Base-by-base conservation (phyloP, 2,329 filamentous ascomycete genomes). In the Didymella lethalis region DNA sequence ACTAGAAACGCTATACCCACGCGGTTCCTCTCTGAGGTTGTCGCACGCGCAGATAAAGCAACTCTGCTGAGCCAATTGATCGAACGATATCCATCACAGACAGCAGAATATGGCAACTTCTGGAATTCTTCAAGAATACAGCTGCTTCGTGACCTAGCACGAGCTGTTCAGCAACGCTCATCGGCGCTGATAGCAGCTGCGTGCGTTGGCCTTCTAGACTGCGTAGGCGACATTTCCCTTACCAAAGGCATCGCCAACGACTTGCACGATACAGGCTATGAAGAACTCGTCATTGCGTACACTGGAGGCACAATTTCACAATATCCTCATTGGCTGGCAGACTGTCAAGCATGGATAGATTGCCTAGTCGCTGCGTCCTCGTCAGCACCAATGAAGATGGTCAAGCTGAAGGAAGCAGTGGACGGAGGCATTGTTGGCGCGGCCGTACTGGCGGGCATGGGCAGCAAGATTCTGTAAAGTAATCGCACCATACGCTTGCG, bases 221-320 rank as follows among this genome's bases (percentile, higher is more conserved):
- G 88, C 51, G 88, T 89, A 0, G 88, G 85, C 0, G 91, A 93
- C 66, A 82, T 94, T 12, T 79, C 72, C 18, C 64, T 79, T 36
- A 60, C 0, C 29, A 55, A 49, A 61, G 56, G 62, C 12, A 59
- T 65, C 14, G 56, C 52, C 7, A 41, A 57, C 4, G 63, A 16
- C 28, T 6, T 59, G 14, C 71, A 73, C 38, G 60, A 67, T 10
- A 44, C 64, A 20, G 26, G 48, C 54, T 11, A 54, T 46, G 83
- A 86, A 61, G 88, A 91, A 66, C 75, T 94, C 29, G 87, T 91
- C 1, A 89, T 93, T 23, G 91, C 90, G 1, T 93, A 92, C 71
- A 92, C 91, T 0, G 91, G 91, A 31, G 89, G 90, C 7, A 92
- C 90, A 69, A 93, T 93, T 59, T 85, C 88, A n/a, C 87, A 91